Percentiles rank a stretch among this genome's conserved stretches.
Conservation (phyloP, 2,329 filamentous ascomycete genomes). For the Ophiocordyceps robertsii region DNA sequence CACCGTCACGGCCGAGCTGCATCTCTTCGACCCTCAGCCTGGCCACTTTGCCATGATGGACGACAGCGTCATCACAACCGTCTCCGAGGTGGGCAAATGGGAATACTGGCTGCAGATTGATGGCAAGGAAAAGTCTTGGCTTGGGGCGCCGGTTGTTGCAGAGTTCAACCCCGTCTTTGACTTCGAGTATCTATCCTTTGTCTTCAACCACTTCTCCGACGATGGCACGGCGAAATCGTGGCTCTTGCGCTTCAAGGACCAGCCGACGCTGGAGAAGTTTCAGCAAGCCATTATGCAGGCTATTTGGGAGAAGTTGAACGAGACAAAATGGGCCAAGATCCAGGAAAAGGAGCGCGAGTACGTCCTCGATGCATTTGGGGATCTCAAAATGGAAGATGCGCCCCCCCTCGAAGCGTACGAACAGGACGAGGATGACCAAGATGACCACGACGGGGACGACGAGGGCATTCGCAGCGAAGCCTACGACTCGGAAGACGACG, state of each 20-base stretch:
- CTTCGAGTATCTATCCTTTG: conserved; percentile 97
- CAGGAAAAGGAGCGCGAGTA: conserved; percentile 92
- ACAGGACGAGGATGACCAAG: conserved; percentile 40
- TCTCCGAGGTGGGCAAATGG: conserved; percentile 82
- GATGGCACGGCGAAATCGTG: conserved; percentile 91
- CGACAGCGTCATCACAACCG: conserved; percentile 57
- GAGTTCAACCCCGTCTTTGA: conserved; percentile 99
- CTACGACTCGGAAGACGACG: conserved; percentile 56
- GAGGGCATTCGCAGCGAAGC: conserved; percentile 57
- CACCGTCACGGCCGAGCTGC: conserved; percentile 69
- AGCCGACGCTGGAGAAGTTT: conserved; percentile 67
- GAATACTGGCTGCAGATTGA: conserved; percentile 89
- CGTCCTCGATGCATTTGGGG: conserved; percentile 87
- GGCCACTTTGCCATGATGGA: conserved; percentile 79
- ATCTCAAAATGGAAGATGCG: conserved; percentile 80
- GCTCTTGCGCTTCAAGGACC: conserved; percentile 84
- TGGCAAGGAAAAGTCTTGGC: conserved; percentile 64
- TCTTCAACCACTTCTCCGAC: conserved; percentile 90
- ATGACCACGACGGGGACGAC: conserved; percentile 46
- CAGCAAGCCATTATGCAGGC: conserved; percentile 92
- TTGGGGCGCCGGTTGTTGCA: conserved; percentile 71
- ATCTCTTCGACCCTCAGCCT: conserved; percentile 82
- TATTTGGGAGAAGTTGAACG: conserved; percentile 90
- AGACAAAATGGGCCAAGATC: conserved; percentile 85
- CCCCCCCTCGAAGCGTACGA: conserved; percentile 32